Conservation (phyloP, 169 alveolate species). For the Cryptosporidium viatorum region DNA sequence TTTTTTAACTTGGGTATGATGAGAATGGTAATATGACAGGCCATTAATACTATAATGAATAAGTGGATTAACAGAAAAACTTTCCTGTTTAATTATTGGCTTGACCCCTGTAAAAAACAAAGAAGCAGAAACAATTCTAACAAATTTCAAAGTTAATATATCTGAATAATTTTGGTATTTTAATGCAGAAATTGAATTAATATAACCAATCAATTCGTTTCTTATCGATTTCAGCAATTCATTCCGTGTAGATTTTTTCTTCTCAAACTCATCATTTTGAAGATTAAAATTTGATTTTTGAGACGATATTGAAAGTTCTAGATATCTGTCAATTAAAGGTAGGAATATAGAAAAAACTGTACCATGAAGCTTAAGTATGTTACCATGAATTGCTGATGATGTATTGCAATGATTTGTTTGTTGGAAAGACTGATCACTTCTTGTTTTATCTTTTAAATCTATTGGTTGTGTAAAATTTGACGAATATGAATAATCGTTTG, state of each 20-base stretch:
- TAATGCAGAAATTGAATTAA: neutral
- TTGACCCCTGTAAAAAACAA: constrained; percentile 62
- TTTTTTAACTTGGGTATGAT: constrained; percentile 1
- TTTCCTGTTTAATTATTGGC: constrained; percentile 14
- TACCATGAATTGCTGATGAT: neutral
- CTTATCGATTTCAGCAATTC: constrained; percentile 36
- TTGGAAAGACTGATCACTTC: neutral
- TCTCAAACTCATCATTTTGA: neutral
- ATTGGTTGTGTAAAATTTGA: neutral
- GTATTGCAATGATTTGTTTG: neutral
- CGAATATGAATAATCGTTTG: neutral
- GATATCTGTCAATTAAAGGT: constrained; percentile 57
- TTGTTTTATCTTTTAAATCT: neutral
- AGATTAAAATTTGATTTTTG: neutral
- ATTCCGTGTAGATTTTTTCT: constrained; percentile 19
- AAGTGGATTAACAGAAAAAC: neutral
- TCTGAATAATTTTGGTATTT: constrained; percentile 8
- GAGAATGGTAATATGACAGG: constrained; percentile 33
- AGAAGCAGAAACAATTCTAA: constrained; percentile 39
- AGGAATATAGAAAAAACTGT: constrained; percentile 47
- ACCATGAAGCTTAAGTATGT: neutral
- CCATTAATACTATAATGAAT: constrained; percentile 16
- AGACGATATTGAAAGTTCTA: constrained; percentile 59
- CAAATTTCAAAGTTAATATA: constrained; percentile 6
- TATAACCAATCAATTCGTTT: constrained; percentile 48